Percentiles rank a stretch among this genome's conserved stretches.
phyloP scores from a whole-genome alignment of 768 basidiomycete genomes.

The Tulasnella sp. region DNA sequence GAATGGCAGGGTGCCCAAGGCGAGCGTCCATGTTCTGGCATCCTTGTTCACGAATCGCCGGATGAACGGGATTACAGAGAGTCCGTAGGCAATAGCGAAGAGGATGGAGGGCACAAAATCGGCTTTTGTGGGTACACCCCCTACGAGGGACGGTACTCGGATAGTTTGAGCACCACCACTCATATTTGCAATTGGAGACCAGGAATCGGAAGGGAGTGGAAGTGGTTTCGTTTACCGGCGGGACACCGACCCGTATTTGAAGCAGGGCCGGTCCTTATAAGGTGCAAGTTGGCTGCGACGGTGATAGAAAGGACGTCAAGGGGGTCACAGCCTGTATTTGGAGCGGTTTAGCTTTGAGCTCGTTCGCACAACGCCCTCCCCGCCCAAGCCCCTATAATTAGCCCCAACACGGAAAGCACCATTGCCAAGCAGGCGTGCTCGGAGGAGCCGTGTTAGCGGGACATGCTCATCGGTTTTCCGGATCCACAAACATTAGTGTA shows the following conservation, averaged over 20 bases:
- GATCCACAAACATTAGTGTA: too few relatives aligned
- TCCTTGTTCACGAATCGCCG: conserved; percentile 33
- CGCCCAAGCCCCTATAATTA: too few relatives aligned
- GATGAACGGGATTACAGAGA: conserved; percentile 34
- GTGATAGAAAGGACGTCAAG: not conserved
- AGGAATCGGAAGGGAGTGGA: not conserved
- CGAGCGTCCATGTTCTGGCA: conserved; percentile 32
- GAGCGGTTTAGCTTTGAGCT: too few relatives aligned
- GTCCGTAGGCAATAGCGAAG: conserved; percentile 36
- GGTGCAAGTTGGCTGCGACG: too few relatives aligned
- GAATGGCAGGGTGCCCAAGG: conserved; percentile 33
- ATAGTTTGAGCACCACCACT: not conserved
- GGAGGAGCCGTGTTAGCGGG: too few relatives aligned
- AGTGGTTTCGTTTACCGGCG: not conserved
- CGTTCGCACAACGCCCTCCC: too few relatives aligned
- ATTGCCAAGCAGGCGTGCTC: too few relatives aligned
- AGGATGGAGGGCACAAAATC: conserved; percentile 42
- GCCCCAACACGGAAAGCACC: too few relatives aligned
- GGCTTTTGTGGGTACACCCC: conserved; percentile 34
- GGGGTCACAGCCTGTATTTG: not conserved
- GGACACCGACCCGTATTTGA: not conserved
- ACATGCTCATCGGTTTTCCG: too few relatives aligned
- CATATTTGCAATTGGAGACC: not conserved
- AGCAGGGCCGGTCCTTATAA: too few relatives aligned
- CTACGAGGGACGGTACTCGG: conserved; percentile 37